Evolutionary conservation across 1,139 yeast species (phyloP), one percentile per base, ranked within the genome.

Genomic region (Hyphopichia khmerensis): DNA sequence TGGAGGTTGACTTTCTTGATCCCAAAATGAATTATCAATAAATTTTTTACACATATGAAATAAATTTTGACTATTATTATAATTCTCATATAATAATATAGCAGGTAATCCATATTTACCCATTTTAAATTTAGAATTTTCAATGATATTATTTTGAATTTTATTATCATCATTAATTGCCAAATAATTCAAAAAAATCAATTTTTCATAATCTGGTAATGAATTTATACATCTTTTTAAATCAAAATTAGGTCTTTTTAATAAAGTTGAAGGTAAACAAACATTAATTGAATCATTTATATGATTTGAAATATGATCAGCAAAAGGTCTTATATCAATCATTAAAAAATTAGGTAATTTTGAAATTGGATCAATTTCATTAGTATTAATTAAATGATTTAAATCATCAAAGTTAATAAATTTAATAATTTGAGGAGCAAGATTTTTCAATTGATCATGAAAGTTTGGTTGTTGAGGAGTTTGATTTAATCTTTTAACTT

Each of bases 191-290:
- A 59, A 43, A 46, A 70, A 59, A 31, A 61, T 50, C 4, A 43
- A 38, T 49, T 67, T 69, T 42, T 77, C 82, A 38, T 56, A 67
- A 38, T 52, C 63, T 21, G 82, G 77, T 59, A 84, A 72, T 31
- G 87, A 79, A 43, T 79, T 82, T 36, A 81, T 63, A 48, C 85
- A 76, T 50, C 84, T 64, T 43, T 67, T 50, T 41, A 87, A 65
- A 15, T 78, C 77, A 55, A 84, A 87, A 45, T 79, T 81, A 32
- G 79, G 71, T 48, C 96, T 75, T 56, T 84, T 84, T 49, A 88
- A 65, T 38, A 88, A 68, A 1, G 96, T 87, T 16, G 93, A 81
- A 1, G 96, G 96, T 19, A 87, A 67, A 55, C 91, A 84, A 30
- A 87, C 74, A 56, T 85, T 85, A 36, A 84, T 65, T 1, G 96